Evolutionary conservation across 2,329 filamentous ascomycete genomes (phyloP), one percentile per base, ranked within the genome.

Genomic region (Fusarium denticulatum): DNA sequence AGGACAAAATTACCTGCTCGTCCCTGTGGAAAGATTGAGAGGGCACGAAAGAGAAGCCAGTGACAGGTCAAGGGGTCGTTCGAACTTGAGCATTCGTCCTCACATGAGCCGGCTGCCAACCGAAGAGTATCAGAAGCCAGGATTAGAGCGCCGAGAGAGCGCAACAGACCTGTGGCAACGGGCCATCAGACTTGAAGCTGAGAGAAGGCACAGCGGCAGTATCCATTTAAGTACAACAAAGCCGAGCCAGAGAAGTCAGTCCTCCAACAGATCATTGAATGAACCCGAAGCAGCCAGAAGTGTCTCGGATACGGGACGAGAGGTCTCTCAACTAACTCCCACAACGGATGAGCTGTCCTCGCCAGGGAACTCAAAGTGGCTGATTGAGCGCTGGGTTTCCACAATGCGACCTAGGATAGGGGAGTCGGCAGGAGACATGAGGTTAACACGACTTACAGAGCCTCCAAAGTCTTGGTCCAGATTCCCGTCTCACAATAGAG

Each of bases 401-500:
- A 69, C 73, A 39, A 73, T 77, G 65, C 67, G 56, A 26, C 70
- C 63, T 32, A 60, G 32, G 50, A 28, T 49, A 28, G 45, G 36
- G 22, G 50, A 60, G 7, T 36, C 24, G 16, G 43, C 57, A 20
- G 43, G 28, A 16, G 61, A 45, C 47, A 47, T 37, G 42, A 47
- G 16, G 24, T 67, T 43, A 42, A 45, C 40, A 24, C 70, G 52
- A 36, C 57, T 66, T 37, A 46, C 40, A 42, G 75, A 62, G 9
- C 78, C 78, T 34, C 80, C 80, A 9, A 71, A 69, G 20, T 78
- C 81, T 13, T 84, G 83, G 82, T 73, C 82, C 15, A 81, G 63
- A 34, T 83, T 79, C 59, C 77, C 80, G 24, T 81, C 82, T 7
- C 74, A 80, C 37, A 79, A 74, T 8, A 76, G 79, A 36, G 74